Evolutionary conservation across 2,329 filamentous ascomycete genomes (phyloP).

Genomic region (Whalleya microplaca): DNA sequence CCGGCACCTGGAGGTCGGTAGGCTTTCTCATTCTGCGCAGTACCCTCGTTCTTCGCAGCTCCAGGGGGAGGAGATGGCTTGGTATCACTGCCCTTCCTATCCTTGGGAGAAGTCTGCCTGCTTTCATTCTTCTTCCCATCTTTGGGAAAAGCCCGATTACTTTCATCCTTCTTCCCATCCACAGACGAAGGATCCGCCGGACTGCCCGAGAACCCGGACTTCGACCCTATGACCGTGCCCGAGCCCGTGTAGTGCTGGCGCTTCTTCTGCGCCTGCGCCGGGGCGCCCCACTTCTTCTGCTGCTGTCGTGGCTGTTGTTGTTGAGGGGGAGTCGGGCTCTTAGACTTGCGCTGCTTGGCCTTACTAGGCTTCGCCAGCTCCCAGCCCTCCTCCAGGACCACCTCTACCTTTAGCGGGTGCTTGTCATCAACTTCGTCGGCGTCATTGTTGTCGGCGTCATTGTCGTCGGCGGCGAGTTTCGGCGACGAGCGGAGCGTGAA

Average conservation of each 20-base stretch:
- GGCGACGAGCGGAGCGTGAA: not conserved
- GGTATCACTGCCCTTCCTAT: not conserved
- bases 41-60: not conserved
- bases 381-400: not conserved
- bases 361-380: constrained; percentile 1
- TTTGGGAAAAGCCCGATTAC: too few relatives aligned
- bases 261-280: not conserved
- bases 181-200: not conserved
- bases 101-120: not conserved
- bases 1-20: too few relatives aligned
- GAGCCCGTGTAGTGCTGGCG: not conserved
- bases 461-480: not conserved
- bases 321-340: not conserved
- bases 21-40: too few relatives aligned
- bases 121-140: not conserved
- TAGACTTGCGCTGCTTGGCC: not conserved
- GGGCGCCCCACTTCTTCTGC: too few relatives aligned
- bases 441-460: too few relatives aligned
- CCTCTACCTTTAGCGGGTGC: not conserved
- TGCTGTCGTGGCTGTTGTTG: too few relatives aligned
- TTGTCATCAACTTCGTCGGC: not conserved
- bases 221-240: constrained; percentile 16
- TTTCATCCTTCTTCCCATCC: too few relatives aligned
- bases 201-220: constrained; percentile 4
- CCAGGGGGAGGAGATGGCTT: not conserved